These are phyloP conservation scores for Hericium alpestre DNA, from an alignment of 768 basidiomycete genomes.

Conservation along the genomic window DNA sequence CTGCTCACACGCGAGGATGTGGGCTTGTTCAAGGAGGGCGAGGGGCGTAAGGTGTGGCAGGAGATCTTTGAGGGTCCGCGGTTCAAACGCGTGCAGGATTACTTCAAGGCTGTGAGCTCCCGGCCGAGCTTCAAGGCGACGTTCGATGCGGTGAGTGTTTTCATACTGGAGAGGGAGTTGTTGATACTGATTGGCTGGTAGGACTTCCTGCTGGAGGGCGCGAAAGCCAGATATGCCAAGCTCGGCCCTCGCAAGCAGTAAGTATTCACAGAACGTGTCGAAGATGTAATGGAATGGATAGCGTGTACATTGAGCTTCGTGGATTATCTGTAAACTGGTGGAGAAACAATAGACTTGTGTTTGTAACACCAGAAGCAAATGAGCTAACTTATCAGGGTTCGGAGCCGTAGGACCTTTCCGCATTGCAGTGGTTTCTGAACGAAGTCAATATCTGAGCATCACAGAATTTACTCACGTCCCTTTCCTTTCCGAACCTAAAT, in stretches of 20 bases:
- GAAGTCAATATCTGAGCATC: too few relatives aligned
- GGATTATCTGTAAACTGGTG: too few relatives aligned
- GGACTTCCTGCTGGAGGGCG: neutral
- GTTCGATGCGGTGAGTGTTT: slow-evolving; percentile 38
- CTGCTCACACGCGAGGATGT: slow-evolving; percentile 27
- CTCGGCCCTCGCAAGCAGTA: neutral
- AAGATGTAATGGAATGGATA: too few relatives aligned
- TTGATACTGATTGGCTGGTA: neutral
- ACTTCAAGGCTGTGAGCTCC: slow-evolving; percentile 34
- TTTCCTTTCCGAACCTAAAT: too few relatives aligned
- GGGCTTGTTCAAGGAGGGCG: slow-evolving; percentile 38
- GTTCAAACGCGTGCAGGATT: slow-evolving; percentile 41
- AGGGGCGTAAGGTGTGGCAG: slow-evolving; percentile 31
- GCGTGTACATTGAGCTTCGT: too few relatives aligned
- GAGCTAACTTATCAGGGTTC: too few relatives aligned
- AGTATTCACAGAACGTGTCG: too few relatives aligned
- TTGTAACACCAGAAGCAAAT: too few relatives aligned
- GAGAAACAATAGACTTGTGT: too few relatives aligned
- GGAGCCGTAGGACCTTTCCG: too few relatives aligned
- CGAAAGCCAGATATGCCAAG: neutral
- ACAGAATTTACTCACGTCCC: too few relatives aligned
- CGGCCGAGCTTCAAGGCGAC: slow-evolving; percentile 47
- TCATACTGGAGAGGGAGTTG: neutral
- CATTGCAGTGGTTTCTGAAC: too few relatives aligned
- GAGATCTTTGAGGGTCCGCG: slow-evolving; percentile 33